phyloP scores from a whole-genome alignment of 371 early-diverging fungal species.

The Circinella minor region DNA sequence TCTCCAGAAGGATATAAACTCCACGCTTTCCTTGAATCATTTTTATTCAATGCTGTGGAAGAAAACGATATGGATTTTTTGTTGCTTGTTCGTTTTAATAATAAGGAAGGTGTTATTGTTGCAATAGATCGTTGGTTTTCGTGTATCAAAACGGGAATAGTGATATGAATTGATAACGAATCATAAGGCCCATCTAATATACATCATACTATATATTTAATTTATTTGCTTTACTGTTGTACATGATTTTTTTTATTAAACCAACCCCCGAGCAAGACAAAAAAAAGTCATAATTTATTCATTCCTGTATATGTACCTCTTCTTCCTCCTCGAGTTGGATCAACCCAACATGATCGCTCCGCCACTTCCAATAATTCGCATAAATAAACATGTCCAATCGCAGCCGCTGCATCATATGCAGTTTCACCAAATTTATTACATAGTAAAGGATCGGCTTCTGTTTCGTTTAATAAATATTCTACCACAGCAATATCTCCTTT shows the following conservation, averaged over 20 bases:
- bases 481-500: constrained; percentile 70
- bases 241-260: too few relatives aligned
- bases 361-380: constrained; percentile 70
- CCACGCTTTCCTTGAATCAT: constrained; percentile 64
- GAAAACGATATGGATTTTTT: constrained; percentile 45
- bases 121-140: constrained; percentile 70
- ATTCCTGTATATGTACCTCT: neutral
- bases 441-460: constrained; percentile 63
- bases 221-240: too few relatives aligned
- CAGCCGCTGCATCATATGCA: constrained; percentile 84
- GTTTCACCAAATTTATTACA: constrained; percentile 73
- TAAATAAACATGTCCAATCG: constrained; percentile 57
- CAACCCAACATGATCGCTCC: constrained; percentile 33
- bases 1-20: constrained; percentile 55
- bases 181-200: constrained; percentile 10
- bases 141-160: constrained; percentile 62
- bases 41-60: constrained; percentile 43
- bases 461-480: constrained; percentile 62
- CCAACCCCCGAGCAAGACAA: too few relatives aligned
- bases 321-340: constrained; percentile 1
- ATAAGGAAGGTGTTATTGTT: neutral
- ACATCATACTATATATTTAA: neutral
- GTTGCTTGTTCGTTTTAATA: constrained; percentile 29
- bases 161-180: constrained; percentile 44
- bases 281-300: neutral